Evolutionary conservation across 257 asterid species (phyloP), one percentile per base, ranked within the genome.

Genomic region (Mitragyna speciosa): DNA sequence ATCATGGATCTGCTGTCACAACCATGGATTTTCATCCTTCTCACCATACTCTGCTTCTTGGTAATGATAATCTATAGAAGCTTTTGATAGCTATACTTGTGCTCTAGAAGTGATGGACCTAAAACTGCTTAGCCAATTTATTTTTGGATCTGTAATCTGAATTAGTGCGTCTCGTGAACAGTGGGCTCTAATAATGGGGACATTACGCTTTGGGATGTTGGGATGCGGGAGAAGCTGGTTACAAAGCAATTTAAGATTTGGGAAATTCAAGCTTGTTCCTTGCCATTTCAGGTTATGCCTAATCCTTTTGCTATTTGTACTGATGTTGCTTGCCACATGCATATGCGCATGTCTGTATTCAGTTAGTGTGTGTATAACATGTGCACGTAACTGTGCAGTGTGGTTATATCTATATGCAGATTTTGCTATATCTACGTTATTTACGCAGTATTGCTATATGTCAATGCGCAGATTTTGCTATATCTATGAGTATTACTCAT

Each of bases 21-120:
- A 91, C 97, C 91, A 86, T 96, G 94, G 99, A 94, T 82, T 96
- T 94, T 80, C 98, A 96, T 87, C 99, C 99, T 30, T 85, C 96
- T 28, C 97, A 90, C 78, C 94, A 91, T 72, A 86, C 96, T 1
- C 80, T 94, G 82, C 97, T 94, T 84, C 92, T 96, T 28, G 99
- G 99, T 96, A 76, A 90, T 80, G 71, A 59, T 33, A 66, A 76
- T 66, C 78, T 59, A 19, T 72, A 26, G 58, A 77, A 70, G 70
- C n/a, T 67, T 56, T 76, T 31, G 59, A 70, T 22, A 8, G 12
- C 30, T 45, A 45, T n/a, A 22, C 36, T 52, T 63, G 36, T 20
- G 45, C 67, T 8, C 20, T 26, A 39, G 17, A 45, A 17, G 24
- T 66, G 51, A 31, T 26, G 51, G 79, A 24, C 26, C 48, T 36